phyloP scores from a whole-genome alignment of 1,139 yeast genomes.

The Keqinozyma sinolaborantium region DNA sequence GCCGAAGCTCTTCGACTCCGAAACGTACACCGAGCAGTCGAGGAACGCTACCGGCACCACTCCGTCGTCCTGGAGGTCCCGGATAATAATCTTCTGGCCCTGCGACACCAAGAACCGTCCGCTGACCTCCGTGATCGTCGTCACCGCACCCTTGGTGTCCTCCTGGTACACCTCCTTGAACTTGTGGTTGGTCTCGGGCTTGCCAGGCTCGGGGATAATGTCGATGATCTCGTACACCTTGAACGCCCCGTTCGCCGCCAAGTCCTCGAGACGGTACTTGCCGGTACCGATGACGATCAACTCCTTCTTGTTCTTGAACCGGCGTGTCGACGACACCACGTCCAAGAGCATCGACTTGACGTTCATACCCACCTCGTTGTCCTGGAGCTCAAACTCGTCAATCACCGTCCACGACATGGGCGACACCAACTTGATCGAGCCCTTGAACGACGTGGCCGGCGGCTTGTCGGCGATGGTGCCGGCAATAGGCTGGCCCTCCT shows the following conservation, averaged over 20 bases:
- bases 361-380: constrained; percentile 62
- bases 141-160: constrained; percentile 80
- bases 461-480: constrained; percentile 51
- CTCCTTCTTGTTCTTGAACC: constrained; percentile 60
- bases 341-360: constrained; percentile 60
- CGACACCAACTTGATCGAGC: constrained; percentile 63
- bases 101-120: constrained; percentile 85
- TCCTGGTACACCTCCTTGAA: constrained; percentile 76
- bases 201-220: constrained; percentile 87
- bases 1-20: constrained; percentile 80
- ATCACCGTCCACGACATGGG: constrained; percentile 76
- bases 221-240: constrained; percentile 73
- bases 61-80: constrained; percentile 82
- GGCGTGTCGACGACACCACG: constrained; percentile 42
- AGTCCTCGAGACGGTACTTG: constrained; percentile 74
- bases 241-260: constrained; percentile 77
- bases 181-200: constrained; percentile 79
- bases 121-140: constrained; percentile 73
- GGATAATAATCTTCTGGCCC: constrained; percentile 79
- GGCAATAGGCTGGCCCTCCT: constrained; percentile 63
- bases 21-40: constrained; percentile 76
- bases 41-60: constrained; percentile 92
- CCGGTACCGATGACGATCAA: constrained; percentile 79
- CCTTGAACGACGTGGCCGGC: constrained; percentile 53
- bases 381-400: constrained; percentile 63